A percentile compares a stretch with the other conserved stretches of the same genome.
These are phyloP conservation scores for Venustampulla echinocandica DNA, from an alignment of 495 filamentous ascomycete species.

Conservation along the genomic window DNA sequence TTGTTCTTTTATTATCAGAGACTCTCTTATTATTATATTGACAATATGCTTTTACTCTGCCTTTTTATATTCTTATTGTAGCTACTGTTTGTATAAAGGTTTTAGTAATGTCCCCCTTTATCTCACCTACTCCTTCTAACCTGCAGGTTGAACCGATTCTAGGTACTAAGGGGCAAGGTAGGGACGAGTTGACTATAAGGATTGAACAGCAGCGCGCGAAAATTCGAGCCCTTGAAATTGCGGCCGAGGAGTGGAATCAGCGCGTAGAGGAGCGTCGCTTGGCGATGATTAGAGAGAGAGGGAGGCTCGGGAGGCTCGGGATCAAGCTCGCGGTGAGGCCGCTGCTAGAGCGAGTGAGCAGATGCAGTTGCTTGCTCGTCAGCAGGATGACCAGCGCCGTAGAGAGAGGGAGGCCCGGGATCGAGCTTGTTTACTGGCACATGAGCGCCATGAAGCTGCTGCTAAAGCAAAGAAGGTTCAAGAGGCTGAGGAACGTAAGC, in stretches of 20 bases:
- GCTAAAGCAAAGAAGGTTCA: neutral
- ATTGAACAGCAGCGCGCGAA: slow-evolving; percentile 3
- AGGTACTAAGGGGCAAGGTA: neutral
- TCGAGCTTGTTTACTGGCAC: neutral
- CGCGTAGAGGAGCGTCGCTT: neutral
- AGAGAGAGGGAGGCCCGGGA: slow-evolving; percentile 2
- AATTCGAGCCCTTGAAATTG: slow-evolving; percentile 1
- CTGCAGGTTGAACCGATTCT: neutral
- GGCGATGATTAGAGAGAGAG: slow-evolving; percentile 1
- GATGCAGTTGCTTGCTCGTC: neutral
- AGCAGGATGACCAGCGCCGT: slow-evolving; percentile 2
- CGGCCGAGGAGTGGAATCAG: neutral
- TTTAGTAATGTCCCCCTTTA: slow-evolving; percentile 1
- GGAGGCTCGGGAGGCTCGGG: neutral
- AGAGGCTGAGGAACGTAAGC: slow-evolving; percentile 1
- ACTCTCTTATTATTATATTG: neutral
- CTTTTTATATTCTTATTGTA: neutral
- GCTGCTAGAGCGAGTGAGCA: too few species aligned
- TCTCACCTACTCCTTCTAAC: neutral
- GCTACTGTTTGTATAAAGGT: neutral
- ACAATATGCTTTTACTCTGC: neutral
- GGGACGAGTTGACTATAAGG: slow-evolving; percentile 1
- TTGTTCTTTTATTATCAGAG: neutral
- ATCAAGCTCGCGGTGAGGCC: neutral
- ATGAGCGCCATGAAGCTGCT: neutral